These are phyloP conservation scores for Geotrichum aggregatum DNA, from an alignment of 1,139 yeast genomes.

Conservation along the genomic window DNA sequence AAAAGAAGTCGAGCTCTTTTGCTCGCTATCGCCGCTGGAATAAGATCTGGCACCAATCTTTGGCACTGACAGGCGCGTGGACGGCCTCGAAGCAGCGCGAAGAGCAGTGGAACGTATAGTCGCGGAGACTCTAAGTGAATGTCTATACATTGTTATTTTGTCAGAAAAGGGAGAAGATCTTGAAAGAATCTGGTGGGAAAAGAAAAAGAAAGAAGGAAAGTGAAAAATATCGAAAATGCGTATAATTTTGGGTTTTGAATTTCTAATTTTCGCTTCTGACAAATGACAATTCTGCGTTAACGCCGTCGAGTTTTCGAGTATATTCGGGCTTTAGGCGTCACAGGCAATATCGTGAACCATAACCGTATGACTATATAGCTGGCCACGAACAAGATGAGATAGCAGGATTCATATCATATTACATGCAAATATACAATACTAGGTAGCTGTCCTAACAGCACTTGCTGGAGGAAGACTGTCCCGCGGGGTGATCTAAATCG, in stretches of 20 bases:
- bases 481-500: slow-evolving; percentile 15
- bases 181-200: too few relatives aligned
- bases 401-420: neutral
- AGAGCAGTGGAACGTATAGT: slow-evolving; percentile 6
- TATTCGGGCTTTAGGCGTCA: too few relatives aligned
- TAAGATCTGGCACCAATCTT: slow-evolving; percentile 12
- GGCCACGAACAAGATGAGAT: too few relatives aligned
- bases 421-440: neutral
- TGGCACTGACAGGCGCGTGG: slow-evolving; percentile 5
- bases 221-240: neutral
- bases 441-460: slow-evolving; percentile 11
- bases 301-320: too few relatives aligned
- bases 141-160: slow-evolving; percentile 13
- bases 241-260: slow-evolving; percentile 9
- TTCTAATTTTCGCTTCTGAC: slow-evolving; percentile 12
- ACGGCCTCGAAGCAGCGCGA: slow-evolving; percentile 8
- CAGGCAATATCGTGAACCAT: too few relatives aligned
- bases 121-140: slow-evolving; percentile 8
- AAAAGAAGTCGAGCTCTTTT: neutral
- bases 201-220: neutral
- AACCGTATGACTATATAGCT: too few relatives aligned
- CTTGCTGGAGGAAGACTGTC: neutral
- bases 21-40: slow-evolving; percentile 1
- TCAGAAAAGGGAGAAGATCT: neutral
- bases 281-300: slow-evolving; percentile 4